These are phyloP conservation scores for Colletotrichum lini DNA, from an alignment of 2,329 filamentous ascomycete genomes.

Conservation along the genomic window DNA sequence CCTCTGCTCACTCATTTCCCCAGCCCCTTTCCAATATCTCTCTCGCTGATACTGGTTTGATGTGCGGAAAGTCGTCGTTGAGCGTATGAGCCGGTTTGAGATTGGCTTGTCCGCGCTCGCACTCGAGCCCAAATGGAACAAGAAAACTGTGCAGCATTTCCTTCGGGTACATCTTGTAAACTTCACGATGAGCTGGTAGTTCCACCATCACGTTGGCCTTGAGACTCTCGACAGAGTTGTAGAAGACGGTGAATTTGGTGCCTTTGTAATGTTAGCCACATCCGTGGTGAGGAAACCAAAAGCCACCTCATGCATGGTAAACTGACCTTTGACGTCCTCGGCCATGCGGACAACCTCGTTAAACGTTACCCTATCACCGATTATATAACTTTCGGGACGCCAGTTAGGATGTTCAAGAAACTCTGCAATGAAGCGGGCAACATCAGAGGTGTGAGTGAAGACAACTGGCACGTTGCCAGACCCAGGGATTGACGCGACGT, in stretches of 20 bases:
- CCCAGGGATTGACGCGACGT: constrained; percentile 64
- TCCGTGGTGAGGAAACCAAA: no score
- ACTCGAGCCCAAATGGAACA: neutral
- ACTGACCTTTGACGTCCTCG: neutral
- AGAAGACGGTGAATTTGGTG: neutral
- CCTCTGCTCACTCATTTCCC: neutral
- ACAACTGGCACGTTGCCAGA: constrained; percentile 59
- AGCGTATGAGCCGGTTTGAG: neutral
- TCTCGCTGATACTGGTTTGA: neutral
- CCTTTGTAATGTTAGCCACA: neutral
- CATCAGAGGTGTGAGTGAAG: constrained; percentile 64
- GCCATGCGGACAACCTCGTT: constrained; percentile 59
- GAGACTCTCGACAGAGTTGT: constrained; percentile 4
- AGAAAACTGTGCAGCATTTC: constrained; percentile 14
- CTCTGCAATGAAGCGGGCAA: constrained; percentile 60
- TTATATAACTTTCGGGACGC: constrained; percentile 53
- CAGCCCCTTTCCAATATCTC: neutral
- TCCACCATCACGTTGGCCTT: neutral
- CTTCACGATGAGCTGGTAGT: neutral
- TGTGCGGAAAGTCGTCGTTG: neutral
- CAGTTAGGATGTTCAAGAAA: constrained; percentile 58
- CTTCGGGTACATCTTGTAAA: constrained; percentile 46
- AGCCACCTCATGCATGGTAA: no score
- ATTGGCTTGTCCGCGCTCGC: constrained; percentile 6
- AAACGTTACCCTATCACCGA: constrained; percentile 59